A percentile compares a stretch with the other conserved stretches of the same genome.
phyloP scores from a whole-genome alignment of 176 grass and related monocot species.

The Luzula sylvatica region DNA sequence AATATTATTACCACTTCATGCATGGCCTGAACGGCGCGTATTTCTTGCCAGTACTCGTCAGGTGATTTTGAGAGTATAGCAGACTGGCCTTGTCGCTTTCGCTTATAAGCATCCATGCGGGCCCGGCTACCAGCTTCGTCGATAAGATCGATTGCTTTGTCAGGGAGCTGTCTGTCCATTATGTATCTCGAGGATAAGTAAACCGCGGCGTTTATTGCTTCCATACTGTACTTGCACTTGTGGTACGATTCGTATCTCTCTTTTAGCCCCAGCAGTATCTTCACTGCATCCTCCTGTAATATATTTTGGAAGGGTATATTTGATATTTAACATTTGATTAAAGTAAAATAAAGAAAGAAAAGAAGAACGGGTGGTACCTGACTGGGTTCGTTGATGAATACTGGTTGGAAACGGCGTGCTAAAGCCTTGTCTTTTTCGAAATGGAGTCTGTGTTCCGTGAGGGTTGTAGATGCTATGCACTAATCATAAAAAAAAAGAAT shows the following conservation, averaged over 20 bases:
- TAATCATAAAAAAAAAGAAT: slow-evolving; percentile 25
- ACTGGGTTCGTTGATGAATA: slow-evolving; percentile 75
- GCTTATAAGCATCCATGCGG: slow-evolving; percentile 85
- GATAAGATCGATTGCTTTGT: slow-evolving; percentile 97
- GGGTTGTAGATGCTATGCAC: slow-evolving; percentile 95
- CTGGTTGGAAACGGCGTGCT: slow-evolving; percentile 76
- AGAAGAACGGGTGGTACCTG: slow-evolving; percentile 45
- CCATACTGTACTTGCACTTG: slow-evolving; percentile 83
- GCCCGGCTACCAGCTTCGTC: slow-evolving; percentile 97
- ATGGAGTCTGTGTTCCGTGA: slow-evolving; percentile 75
- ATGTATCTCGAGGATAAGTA: slow-evolving; percentile 97
- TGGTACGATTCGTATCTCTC: slow-evolving; percentile 81
- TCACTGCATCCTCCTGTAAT: slow-evolving; percentile 78
- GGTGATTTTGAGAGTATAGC: slow-evolving; percentile 76
- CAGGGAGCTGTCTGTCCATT: slow-evolving; percentile 82
- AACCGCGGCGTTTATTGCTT: slow-evolving; percentile 85
- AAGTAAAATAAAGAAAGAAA: slow-evolving; percentile 13
- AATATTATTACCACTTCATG: slow-evolving; percentile 61
- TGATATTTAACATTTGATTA: no score
- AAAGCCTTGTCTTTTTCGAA: slow-evolving; percentile 99
- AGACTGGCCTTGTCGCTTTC: slow-evolving; percentile 65
- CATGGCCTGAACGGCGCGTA: slow-evolving; percentile 83
- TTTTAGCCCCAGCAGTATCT: slow-evolving; percentile 71
- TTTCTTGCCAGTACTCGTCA: slow-evolving; percentile 94
- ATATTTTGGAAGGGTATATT: no score